A percentile compares a stretch with the other conserved stretches of the same genome.
phyloP scores from a whole-genome alignment of 202 grass and related monocot species.

The Panicum hallii region DNA sequence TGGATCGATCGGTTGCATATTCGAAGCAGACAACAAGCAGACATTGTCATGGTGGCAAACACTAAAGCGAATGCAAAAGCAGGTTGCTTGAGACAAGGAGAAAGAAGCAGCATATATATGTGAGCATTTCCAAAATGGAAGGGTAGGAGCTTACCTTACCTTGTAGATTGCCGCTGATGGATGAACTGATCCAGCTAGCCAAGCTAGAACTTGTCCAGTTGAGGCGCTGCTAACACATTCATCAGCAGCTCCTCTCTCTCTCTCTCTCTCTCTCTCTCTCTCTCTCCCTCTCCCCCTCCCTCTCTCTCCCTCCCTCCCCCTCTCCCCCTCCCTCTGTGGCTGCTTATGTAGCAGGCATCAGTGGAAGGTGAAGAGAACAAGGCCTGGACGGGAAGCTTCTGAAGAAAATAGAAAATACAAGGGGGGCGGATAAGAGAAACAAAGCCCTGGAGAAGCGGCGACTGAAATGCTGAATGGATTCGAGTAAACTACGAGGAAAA shows the following conservation, averaged over 20 bases:
- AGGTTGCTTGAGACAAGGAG: constrained; percentile 6
- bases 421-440: background rate
- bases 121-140: background rate
- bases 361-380: background rate
- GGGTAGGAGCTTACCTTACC: background rate
- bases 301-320: background rate
- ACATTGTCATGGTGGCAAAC: background rate
- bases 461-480: too few relatives aligned
- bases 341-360: background rate
- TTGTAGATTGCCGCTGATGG: background rate
- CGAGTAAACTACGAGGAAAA: too few relatives aligned
- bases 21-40: background rate
- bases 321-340: background rate
- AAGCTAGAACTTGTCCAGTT: background rate
- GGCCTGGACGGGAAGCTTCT: background rate
- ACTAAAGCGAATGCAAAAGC: background rate
- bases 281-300: background rate
- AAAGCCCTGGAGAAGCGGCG: background rate
- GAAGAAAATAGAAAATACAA: background rate
- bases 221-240: background rate
- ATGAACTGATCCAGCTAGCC: background rate
- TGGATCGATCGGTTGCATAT: background rate
- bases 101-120: background rate
- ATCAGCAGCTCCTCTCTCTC: background rate
- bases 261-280: background rate